Conservation (phyloP, 192 early-diverging fungal species). For the Coemansia sp. region DNA sequence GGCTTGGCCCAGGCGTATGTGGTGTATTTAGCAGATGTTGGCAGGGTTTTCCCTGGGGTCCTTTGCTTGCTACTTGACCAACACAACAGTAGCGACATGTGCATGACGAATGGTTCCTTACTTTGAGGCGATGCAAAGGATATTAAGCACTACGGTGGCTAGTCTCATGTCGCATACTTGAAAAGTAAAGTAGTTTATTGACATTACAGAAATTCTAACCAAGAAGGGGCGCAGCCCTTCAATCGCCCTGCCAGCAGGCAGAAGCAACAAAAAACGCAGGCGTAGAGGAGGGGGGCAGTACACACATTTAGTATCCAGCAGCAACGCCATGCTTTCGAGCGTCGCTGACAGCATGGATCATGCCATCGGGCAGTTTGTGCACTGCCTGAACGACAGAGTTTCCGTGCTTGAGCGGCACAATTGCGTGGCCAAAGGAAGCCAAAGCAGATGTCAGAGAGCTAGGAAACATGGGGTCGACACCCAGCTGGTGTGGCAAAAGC, state of each 20-base stretch:
- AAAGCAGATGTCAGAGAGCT: conserved; percentile 29
- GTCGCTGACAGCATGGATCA: conserved; percentile 61
- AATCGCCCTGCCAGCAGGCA: neutral
- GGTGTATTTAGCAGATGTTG: neutral
- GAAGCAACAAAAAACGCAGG: neutral
- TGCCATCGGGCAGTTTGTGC: conserved; percentile 39
- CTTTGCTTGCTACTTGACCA: neutral
- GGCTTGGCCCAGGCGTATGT: neutral
- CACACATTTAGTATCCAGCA: conserved; percentile 48
- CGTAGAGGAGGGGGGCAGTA: neutral
- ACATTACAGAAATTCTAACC: too few relatives aligned
- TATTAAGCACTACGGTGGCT: neutral
- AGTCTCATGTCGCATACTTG: neutral
- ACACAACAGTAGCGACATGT: neutral
- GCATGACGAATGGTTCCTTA: neutral
- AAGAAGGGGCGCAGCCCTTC: neutral
- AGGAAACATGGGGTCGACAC: conserved; percentile 52
- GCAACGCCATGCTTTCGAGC: conserved; percentile 63
- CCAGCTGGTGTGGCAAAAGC: conserved; percentile 71
- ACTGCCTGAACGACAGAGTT: conserved; percentile 61
- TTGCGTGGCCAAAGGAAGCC: conserved; percentile 41
- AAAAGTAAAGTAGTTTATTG: neutral
- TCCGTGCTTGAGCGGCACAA: conserved; percentile 27
- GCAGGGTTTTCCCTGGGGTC: neutral
- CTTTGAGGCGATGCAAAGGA: neutral